Base-by-base conservation (phyloP, 2,329 filamentous ascomycete genomes). In the Ilyonectria destructans region DNA sequence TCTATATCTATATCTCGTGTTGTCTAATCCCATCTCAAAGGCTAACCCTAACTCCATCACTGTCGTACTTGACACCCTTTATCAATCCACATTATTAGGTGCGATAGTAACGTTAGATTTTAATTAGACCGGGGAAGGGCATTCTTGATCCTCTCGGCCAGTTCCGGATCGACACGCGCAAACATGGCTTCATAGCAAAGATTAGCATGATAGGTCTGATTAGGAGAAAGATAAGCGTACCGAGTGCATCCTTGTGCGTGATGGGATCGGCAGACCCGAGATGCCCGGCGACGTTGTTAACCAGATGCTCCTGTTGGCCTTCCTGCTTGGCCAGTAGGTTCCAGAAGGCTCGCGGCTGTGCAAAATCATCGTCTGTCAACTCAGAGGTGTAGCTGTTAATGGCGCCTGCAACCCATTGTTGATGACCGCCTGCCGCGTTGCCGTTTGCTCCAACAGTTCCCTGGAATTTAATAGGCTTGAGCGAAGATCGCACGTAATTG, bases 321-420 rank as follows among this genome's bases (percentile, higher is more conserved):
- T 45, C 31, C 7, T 66, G 63, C 33, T 45, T 57, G 4, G 57
- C 45, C 23, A 66, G 17, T 6, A 62, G 4, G 45, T 66, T 31
- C 63, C 63, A 66, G 29, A 66, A 58, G 2, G 45, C 63, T 13
- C 63, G 51, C 2, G 63, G 51, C 58, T 66, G 58, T 6, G 43
- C 63, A 52, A 58, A 66, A 35, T 66, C 63, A 9, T 58, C 63
- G 23, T 58, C 63, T 8, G 17, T 33, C 45, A 62, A 15, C 26
- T 66, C 51, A 1, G 63, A 66, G 19, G 83, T 82, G 75, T 90
- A 90, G 80, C 87, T 88, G 23, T 86, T 37, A 4, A 65, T 86
- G n/a, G 63, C 61, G 75, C 89, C 87, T 6, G 82, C 82, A 60
- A 86, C 87, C 74, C 89, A 89, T 80, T 90, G 90, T 45, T 68